Conservation (phyloP, 1,284 basidiomycete species). For the Rhodotorula sp. region DNA sequence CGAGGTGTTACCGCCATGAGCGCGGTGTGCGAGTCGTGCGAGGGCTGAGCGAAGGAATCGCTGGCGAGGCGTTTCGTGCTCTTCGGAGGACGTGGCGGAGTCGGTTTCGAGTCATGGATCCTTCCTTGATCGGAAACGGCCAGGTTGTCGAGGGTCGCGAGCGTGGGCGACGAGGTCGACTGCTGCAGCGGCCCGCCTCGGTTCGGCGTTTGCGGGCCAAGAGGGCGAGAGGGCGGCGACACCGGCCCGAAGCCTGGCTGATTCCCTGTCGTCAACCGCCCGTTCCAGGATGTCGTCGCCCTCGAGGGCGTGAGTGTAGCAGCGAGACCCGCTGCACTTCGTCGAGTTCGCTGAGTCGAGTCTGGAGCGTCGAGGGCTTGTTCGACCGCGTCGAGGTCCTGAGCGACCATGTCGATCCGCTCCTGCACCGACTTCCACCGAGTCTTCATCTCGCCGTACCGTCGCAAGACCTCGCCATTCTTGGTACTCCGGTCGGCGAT, state of each 20-base stretch:
- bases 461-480: slow-evolving; percentile 86
- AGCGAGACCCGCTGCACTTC: neutral
- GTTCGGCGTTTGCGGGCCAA: neutral
- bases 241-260: slow-evolving; percentile 8
- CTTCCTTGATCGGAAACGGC: neutral
- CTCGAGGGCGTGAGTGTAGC: slow-evolving; percentile 19
- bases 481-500: slow-evolving; percentile 84
- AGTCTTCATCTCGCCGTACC: slow-evolving; percentile 78
- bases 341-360: neutral
- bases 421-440: slow-evolving; percentile 67
- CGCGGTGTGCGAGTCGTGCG: slow-evolving; percentile 11
- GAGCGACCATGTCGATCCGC: slow-evolving; percentile 60
- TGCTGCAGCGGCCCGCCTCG: slow-evolving; percentile 1
- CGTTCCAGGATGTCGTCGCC: too few species aligned
- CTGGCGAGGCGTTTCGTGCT: slow-evolving; percentile 17
- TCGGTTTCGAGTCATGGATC: slow-evolving; percentile 9
- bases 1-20: slow-evolving; percentile 7
- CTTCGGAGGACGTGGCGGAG: slow-evolving; percentile 24
- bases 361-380: slow-evolving; percentile 55
- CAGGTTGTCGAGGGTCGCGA: slow-evolving; percentile 10
- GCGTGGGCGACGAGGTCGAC: slow-evolving; percentile 55
- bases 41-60: slow-evolving; percentile 9
- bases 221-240: slow-evolving; percentile 7
- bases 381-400: slow-evolving; percentile 73
- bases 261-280: too few species aligned